Evolutionary conservation across 192 early-diverging fungal species (phyloP).

Genomic region (Podila minutissima): DNA sequence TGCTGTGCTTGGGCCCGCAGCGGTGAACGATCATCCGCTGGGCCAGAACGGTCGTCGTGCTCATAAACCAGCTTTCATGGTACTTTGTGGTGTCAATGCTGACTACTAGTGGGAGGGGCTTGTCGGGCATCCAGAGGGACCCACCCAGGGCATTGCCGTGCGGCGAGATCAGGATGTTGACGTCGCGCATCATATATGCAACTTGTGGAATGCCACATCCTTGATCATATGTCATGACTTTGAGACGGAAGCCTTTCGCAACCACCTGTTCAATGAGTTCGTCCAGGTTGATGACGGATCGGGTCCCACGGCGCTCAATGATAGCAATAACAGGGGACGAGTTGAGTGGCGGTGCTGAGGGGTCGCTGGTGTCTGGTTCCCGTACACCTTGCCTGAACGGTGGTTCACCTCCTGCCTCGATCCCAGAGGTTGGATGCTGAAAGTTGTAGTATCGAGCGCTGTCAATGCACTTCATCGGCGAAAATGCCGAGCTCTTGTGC

Average conservation of each 20-base stretch:
- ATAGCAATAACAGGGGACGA: background rate
- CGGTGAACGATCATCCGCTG: constrained; percentile 12
- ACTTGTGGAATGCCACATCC: constrained; percentile 27
- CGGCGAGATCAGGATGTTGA: constrained; percentile 15
- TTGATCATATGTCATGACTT: constrained; percentile 12
- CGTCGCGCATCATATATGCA: constrained; percentile 31
- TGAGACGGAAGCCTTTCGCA: constrained; percentile 10
- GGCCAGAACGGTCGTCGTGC: constrained; percentile 6
- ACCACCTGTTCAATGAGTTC: background rate
- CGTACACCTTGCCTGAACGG: background rate
- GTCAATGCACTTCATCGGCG: background rate
- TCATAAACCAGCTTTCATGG: constrained; percentile 10
- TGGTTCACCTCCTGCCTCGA: background rate
- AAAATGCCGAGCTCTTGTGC: background rate
- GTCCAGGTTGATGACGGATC: constrained; percentile 6
- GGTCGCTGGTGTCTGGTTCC: background rate
- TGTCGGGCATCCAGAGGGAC: constrained; percentile 14
- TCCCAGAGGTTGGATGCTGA: background rate
- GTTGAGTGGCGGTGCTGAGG: background rate
- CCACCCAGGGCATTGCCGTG: constrained; percentile 23
- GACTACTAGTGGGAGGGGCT: constrained; percentile 2
- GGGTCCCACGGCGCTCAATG: constrained; percentile 10
- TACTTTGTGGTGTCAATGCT: constrained; percentile 21
- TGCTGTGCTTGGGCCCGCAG: background rate
- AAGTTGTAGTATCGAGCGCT: background rate